These are phyloP conservation scores for Fusarium pseudograminearum DNA, from an alignment of 2,329 filamentous ascomycete genomes.

Conservation along the genomic window DNA sequence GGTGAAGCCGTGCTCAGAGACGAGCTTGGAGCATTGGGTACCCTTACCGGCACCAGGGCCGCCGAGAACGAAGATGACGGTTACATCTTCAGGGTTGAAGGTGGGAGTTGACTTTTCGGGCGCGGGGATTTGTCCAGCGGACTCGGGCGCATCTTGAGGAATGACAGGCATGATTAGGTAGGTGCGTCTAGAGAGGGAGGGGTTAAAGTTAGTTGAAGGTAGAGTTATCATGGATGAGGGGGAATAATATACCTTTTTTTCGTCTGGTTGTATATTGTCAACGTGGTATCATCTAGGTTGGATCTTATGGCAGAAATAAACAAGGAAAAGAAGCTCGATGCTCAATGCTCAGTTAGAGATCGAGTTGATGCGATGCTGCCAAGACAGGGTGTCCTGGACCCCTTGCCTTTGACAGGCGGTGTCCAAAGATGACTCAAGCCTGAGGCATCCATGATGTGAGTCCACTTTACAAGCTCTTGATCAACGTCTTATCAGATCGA, in stretches of 20 bases:
- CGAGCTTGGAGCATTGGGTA: slow-evolving; percentile 92
- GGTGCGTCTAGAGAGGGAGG: neutral
- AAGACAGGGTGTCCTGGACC: slow-evolving; percentile 27
- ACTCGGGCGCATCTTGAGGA: slow-evolving; percentile 32
- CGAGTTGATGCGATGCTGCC: slow-evolving; percentile 24
- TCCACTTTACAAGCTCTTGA: slow-evolving; percentile 24
- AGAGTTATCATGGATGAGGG: slow-evolving; percentile 22
- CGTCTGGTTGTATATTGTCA: slow-evolving; percentile 16
- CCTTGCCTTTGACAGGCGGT: slow-evolving; percentile 28
- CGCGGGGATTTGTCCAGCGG: slow-evolving; percentile 56
- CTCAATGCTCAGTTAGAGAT: slow-evolving; percentile 4
- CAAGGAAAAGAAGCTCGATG: slow-evolving; percentile 11
- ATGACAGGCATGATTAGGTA: slow-evolving; percentile 30
- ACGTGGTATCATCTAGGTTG: slow-evolving; percentile 13
- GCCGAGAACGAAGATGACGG: slow-evolving; percentile 96
- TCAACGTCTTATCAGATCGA: slow-evolving; percentile 9
- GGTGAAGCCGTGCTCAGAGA: slow-evolving; percentile 88
- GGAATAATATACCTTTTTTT: slow-evolving; percentile 15
- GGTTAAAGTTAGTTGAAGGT: slow-evolving; percentile 11
- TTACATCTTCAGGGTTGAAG: slow-evolving; percentile 81
- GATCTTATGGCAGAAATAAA: neutral
- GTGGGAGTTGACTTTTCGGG: slow-evolving; percentile 68
- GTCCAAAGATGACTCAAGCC: slow-evolving; percentile 8
- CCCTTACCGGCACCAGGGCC: slow-evolving; percentile 97
- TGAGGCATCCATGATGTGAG: slow-evolving; percentile 32